These are phyloP conservation scores for Phialophora verrucosa DNA, from an alignment of 2,329 filamentous ascomycete species.

Conservation along the genomic window DNA sequence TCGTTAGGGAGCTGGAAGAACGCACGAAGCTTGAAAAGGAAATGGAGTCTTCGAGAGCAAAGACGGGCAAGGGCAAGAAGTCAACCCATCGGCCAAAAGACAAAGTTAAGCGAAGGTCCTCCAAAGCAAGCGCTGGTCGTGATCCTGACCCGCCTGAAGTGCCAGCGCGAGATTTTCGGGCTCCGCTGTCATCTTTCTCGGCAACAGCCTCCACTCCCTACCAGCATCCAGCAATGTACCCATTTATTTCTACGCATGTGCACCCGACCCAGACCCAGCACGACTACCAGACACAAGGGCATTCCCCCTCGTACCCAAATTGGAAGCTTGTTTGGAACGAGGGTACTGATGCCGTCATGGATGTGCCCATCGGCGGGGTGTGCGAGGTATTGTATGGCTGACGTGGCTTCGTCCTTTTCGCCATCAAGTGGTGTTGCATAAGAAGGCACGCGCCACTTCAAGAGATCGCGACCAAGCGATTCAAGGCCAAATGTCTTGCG, in stretches of 20 bases:
- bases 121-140: conserved; percentile 5
- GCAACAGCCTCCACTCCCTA: not conserved
- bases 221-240: conserved; percentile 8
- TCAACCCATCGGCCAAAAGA: conserved; percentile 40
- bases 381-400: conserved; percentile 89
- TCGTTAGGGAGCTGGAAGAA: conserved; percentile 31
- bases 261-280: conserved; percentile 7
- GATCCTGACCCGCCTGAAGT: conserved; percentile 13
- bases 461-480: not conserved
- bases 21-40: conserved; percentile 43
- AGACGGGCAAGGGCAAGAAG: conserved; percentile 34
- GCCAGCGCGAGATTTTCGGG: conserved; percentile 10
- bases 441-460: not conserved
- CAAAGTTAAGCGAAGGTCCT: conserved; percentile 26
- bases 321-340: conserved; percentile 88
- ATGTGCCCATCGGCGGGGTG: conserved; percentile 91
- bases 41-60: conserved; percentile 50
- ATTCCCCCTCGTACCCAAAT: conserved; percentile 51
- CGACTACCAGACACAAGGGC: conserved; percentile 3
- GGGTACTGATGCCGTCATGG: conserved; percentile 96
- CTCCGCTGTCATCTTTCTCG: not conserved
- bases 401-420: not conserved
- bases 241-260: conserved; percentile 16
- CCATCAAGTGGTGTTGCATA: not conserved
- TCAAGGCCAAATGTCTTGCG: not conserved